Percentiles rank a stretch among this genome's conserved stretches.
phyloP scores from a whole-genome alignment of 768 basidiomycete genomes.

The Leucocoprinus sp. region DNA sequence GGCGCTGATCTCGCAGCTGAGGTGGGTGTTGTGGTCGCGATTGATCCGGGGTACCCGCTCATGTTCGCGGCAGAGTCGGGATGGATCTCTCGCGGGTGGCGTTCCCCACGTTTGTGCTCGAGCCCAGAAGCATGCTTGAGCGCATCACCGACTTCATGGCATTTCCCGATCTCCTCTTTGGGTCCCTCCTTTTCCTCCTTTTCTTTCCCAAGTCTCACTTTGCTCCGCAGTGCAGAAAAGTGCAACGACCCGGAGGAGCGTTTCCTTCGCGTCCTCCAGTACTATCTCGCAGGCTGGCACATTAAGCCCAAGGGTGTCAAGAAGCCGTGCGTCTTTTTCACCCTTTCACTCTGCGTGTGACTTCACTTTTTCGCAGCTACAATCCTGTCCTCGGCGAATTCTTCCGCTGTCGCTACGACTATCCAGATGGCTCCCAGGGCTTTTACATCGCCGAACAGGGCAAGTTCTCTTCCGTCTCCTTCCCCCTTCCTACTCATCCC shows the following conservation, averaged over 20 bases:
- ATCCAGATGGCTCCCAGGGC: constrained; percentile 81
- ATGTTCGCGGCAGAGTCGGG: constrained; percentile 87
- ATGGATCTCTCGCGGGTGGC: constrained; percentile 97
- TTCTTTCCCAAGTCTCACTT: neutral
- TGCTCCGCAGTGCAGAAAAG: constrained; percentile 57
- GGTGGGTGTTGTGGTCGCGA: too few species aligned
- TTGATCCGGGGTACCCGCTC: too few species aligned
- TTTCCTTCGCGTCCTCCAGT: constrained; percentile 84
- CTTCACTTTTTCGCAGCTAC: constrained; percentile 48
- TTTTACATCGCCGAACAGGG: constrained; percentile 98
- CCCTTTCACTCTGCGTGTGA: constrained; percentile 2
- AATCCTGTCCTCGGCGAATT: constrained; percentile 97
- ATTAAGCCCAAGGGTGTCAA: constrained; percentile 99
- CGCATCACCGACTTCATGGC: constrained; percentile 99
- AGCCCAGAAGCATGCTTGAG: constrained; percentile 96
- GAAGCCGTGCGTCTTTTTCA: constrained; percentile 70
- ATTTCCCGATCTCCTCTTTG: constrained; percentile 95
- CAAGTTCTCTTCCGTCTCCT: constrained; percentile 18
- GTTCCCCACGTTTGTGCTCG: constrained; percentile 91
- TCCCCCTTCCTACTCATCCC: constrained; percentile 4
- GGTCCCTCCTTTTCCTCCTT: constrained; percentile 41
- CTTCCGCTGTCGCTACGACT: constrained; percentile 93
- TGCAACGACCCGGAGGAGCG: constrained; percentile 80
- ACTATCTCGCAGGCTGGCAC: constrained; percentile 99
- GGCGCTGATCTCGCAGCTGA: constrained; percentile 82